A percentile compares a stretch with the other conserved stretches of the same genome.
These are phyloP conservation scores for Funneliformis mosseae DNA, from an alignment of 192 early-diverging fungal genomes.

Conservation along the genomic window DNA sequence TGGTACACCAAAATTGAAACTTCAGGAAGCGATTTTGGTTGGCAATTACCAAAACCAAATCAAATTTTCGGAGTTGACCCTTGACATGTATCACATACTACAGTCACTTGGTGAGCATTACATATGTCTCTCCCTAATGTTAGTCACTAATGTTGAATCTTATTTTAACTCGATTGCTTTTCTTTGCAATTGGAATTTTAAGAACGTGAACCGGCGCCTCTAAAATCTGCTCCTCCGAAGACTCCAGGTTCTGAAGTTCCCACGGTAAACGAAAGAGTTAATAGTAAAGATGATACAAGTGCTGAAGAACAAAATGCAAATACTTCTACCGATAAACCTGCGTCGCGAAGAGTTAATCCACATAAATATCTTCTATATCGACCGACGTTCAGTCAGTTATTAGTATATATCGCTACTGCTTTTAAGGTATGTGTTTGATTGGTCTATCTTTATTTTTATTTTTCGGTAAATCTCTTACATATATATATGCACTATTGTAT, in stretches of 20 bases:
- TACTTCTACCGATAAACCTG: conserved; percentile 37
- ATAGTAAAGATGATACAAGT: neutral
- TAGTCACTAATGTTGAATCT: neutral
- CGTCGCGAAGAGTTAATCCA: conserved; percentile 47
- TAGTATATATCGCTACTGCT: conserved; percentile 89
- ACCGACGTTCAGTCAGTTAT: conserved; percentile 87
- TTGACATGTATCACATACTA: conserved; percentile 96
- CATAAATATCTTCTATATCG: conserved; percentile 95
- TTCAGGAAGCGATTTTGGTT: conserved; percentile 96
- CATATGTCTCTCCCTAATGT: neutral
- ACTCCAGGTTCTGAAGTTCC: conserved; percentile 36
- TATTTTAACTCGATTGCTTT: neutral
- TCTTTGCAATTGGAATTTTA: neutral
- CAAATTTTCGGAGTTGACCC: conserved; percentile 94
- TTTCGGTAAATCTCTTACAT: conserved; percentile 6
- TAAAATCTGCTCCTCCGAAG: conserved; percentile 38
- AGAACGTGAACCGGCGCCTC: conserved; percentile 61
- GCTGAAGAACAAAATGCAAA: conserved; percentile 42
- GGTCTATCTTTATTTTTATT: neutral
- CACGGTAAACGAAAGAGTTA: conserved; percentile 14
- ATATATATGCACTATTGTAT: neutral
- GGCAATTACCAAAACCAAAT: conserved; percentile 95
- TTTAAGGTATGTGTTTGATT: conserved; percentile 67
- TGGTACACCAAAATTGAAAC: conserved; percentile 54
- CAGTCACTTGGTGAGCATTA: conserved; percentile 74